Conservation (phyloP, 1,284 basidiomycete genomes). For the Polyporus tsugae region DNA sequence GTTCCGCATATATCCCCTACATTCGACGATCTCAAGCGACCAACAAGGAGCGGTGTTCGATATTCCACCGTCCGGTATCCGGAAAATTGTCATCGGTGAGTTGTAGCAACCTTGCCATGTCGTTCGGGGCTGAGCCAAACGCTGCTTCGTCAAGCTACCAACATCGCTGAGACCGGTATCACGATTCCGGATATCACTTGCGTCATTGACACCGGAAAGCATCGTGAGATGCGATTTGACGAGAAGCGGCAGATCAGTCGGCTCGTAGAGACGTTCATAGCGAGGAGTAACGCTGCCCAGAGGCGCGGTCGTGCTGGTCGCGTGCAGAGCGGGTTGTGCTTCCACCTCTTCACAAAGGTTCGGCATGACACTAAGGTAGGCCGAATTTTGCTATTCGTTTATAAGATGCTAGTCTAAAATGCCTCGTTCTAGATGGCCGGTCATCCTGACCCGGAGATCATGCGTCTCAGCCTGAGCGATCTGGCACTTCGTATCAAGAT, state of each 20-base stretch:
- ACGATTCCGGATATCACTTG: conserved; percentile 99
- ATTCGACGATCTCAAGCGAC: conserved; percentile 92
- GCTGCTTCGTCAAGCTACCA: conserved; percentile 59
- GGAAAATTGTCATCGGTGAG: conserved; percentile 93
- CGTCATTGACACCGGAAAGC: conserved; percentile 96
- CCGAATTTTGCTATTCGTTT: background rate
- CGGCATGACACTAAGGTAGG: conserved; percentile 81
- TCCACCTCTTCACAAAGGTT: conserved; percentile 94
- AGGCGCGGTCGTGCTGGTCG: conserved; percentile 92
- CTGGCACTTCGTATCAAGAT: conserved; percentile 97
- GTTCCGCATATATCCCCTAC: conserved; percentile 91
- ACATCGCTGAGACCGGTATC: conserved; percentile 87
- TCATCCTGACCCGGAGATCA: conserved; percentile 96
- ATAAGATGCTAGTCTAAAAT: background rate
- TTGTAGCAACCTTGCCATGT: conserved; percentile 4
- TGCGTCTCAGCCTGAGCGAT: conserved; percentile 93
- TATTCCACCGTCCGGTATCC: conserved; percentile 77
- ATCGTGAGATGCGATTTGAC: conserved; percentile 95
- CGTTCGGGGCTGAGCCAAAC: background rate
- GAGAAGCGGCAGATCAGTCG: conserved; percentile 97
- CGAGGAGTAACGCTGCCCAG: conserved; percentile 94
- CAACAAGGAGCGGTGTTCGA: conserved; percentile 93
- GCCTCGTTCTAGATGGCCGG: conserved; percentile 75
- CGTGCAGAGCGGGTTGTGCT: conserved; percentile 91
- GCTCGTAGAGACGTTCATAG: conserved; percentile 92